These are phyloP conservation scores for Ceratocystis ficicola DNA, from an alignment of 2,329 filamentous ascomycete genomes.

Conservation along the genomic window DNA sequence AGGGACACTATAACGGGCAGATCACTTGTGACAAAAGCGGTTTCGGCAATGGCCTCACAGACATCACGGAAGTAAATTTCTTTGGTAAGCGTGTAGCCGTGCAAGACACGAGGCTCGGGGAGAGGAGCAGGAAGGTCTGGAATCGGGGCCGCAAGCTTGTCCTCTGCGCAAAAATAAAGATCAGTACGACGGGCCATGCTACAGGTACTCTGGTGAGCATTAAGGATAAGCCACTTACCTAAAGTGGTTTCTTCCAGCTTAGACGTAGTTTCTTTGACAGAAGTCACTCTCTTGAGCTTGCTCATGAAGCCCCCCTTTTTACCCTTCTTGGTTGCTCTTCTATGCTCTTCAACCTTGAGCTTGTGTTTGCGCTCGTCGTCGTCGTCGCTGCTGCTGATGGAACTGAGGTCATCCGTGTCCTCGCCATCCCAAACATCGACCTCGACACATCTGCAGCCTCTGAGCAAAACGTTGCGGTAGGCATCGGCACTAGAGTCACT, in stretches of 20 bases:
- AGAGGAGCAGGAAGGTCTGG: constrained; percentile 25
- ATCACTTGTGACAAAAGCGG: constrained; percentile 62
- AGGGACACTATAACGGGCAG: constrained; percentile 87
- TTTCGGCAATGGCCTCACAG: constrained; percentile 64
- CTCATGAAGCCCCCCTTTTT: constrained; percentile 46
- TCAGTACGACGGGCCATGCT: constrained; percentile 23
- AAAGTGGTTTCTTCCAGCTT: constrained; percentile 40
- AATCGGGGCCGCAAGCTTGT: constrained; percentile 13
- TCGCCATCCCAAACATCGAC: constrained; percentile 93
- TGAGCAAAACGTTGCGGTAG: constrained; percentile 71
- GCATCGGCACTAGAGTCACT: constrained; percentile 78
- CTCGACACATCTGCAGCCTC: constrained; percentile 82
- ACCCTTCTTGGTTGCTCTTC: constrained; percentile 40
- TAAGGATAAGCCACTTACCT: constrained; percentile 28
- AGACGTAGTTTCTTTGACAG: constrained; percentile 34
- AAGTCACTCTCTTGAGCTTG: constrained; percentile 45
- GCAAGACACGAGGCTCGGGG: constrained; percentile 65
- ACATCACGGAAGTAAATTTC: constrained; percentile 79
- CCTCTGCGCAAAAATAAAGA: constrained; percentile 13
- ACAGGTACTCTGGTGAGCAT: constrained; percentile 19
- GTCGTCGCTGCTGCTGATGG: constrained; percentile 42
- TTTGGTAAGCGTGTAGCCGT: constrained; percentile 83
- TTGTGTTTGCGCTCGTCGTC: constrained; percentile 27
- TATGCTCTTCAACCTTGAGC: constrained; percentile 31
- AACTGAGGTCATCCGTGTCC: constrained; percentile 57